phyloP scores from a whole-genome alignment of 495 filamentous ascomycete genomes.

The Bombardia bombarda region DNA sequence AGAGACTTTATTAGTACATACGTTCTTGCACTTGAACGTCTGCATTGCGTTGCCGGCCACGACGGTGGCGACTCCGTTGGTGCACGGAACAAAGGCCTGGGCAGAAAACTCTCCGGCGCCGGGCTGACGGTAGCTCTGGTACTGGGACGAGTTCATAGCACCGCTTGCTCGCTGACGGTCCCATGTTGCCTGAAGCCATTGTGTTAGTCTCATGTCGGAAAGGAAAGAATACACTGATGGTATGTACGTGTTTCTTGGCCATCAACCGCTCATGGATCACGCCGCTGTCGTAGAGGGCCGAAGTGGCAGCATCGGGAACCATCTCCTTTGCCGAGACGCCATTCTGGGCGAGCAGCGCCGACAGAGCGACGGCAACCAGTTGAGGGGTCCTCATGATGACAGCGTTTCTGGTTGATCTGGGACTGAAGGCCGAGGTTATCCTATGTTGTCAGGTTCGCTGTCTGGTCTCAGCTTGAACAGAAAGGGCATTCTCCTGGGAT shows the following conservation, averaged over 20 bases:
- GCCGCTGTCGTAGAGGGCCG: slow-evolving; percentile 34
- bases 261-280: slow-evolving; percentile 37
- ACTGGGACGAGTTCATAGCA: slow-evolving; percentile 27
- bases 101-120: slow-evolving; percentile 1
- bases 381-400: background rate
- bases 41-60: slow-evolving; percentile 33
- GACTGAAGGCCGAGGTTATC: background rate
- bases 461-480: background rate
- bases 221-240: background rate
- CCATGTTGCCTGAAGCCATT: slow-evolving; percentile 22
- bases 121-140: slow-evolving; percentile 29
- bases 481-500: background rate
- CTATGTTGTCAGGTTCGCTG: background rate
- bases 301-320: slow-evolving; percentile 12
- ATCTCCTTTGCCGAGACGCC: slow-evolving; percentile 24
- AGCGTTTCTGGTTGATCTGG: background rate
- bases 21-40: slow-evolving; percentile 45
- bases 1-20: too few relatives aligned
- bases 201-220: background rate
- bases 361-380: background rate
- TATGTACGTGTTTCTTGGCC: slow-evolving; percentile 29
- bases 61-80: slow-evolving; percentile 38
- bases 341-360: background rate
- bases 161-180: slow-evolving; percentile 23
- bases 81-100: slow-evolving; percentile 24